Evolutionary conservation across 1,139 yeast genomes (phyloP).

Genomic region (Candida frijolesensis): DNA sequence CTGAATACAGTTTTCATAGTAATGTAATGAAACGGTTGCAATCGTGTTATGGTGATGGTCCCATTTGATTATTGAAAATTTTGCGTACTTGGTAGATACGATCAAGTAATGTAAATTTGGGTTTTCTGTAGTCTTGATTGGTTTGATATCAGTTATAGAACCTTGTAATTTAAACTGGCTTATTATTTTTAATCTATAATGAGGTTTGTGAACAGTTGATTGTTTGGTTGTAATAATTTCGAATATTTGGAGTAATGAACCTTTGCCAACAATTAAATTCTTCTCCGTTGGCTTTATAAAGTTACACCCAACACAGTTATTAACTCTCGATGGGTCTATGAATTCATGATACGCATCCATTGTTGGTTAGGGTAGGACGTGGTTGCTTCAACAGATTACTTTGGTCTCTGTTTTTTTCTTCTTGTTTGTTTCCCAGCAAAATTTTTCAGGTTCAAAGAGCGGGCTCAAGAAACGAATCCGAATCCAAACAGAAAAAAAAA

Average conservation of each 20-base stretch:
- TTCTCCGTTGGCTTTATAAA: slow-evolving; percentile 53
- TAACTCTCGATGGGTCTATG: slow-evolving; percentile 75
- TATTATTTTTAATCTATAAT: slow-evolving; percentile 51
- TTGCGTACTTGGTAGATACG: slow-evolving; percentile 74
- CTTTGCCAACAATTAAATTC: slow-evolving; percentile 71
- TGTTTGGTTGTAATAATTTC: slow-evolving; percentile 35
- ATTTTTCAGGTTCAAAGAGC: not conserved
- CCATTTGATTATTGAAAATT: slow-evolving; percentile 77
- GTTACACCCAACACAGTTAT: slow-evolving; percentile 62
- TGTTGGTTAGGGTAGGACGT: not conserved
- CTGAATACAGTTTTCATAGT: slow-evolving; percentile 72
- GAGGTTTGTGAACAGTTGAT: slow-evolving; percentile 23
- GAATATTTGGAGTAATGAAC: slow-evolving; percentile 72
- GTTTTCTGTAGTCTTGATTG: slow-evolving; percentile 54
- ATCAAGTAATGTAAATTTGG: slow-evolving; percentile 60
- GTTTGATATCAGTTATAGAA: slow-evolving; percentile 57
- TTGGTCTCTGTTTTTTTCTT: not conserved
- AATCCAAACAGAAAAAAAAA: not conserved
- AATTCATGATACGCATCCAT: slow-evolving; percentile 89
- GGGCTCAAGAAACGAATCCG: not conserved
- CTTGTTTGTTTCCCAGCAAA: slow-evolving; percentile 3
- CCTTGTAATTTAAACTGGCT: slow-evolving; percentile 77
- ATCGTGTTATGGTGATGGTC: slow-evolving; percentile 54
- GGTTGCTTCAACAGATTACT: not conserved
- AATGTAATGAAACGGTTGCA: slow-evolving; percentile 79